These are phyloP conservation scores for Hypericum perforatum DNA, from an alignment of 345 rosid species.

Conservation along the genomic window DNA sequence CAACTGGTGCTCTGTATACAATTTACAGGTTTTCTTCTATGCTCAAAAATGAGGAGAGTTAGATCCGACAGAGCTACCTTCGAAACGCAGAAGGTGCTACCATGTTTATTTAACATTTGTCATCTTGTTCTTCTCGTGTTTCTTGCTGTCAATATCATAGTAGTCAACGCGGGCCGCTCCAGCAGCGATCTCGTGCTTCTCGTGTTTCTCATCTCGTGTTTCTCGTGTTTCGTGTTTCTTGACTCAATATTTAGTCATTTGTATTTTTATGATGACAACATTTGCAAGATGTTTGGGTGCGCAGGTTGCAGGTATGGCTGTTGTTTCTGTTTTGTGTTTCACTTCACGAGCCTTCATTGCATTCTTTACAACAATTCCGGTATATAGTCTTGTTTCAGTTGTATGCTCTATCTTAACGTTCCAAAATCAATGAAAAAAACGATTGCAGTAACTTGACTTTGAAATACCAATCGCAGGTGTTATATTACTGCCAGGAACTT, in stretches of 20 bases:
- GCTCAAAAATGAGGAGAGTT: slow-evolving; percentile 51
- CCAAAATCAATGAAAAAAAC: background rate
- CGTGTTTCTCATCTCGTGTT: no score
- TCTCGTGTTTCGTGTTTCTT: background rate
- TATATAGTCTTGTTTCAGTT: slow-evolving; percentile 17
- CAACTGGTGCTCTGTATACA: background rate
- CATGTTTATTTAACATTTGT: background rate
- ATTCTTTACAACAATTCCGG: slow-evolving; percentile 44
- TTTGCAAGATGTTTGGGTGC: slow-evolving; percentile 4
- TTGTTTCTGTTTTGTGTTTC: slow-evolving; percentile 47
- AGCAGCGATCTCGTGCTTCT: background rate
- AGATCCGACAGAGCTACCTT: slow-evolving; percentile 53
- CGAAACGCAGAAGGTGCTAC: slow-evolving; percentile 56
- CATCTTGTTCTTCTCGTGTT: no score
- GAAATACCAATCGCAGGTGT: slow-evolving; percentile 31
- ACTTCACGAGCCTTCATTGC: slow-evolving; percentile 40
- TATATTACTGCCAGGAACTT: slow-evolving; percentile 33
- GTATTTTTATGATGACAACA: background rate
- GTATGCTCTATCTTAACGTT: slow-evolving; percentile 4
- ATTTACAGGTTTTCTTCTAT: slow-evolving; percentile 38
- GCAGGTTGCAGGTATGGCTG: slow-evolving; percentile 60
- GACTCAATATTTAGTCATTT: background rate
- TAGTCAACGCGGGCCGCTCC: no score
- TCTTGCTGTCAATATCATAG: no score
- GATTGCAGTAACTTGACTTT: slow-evolving; percentile 3